Conservation (phyloP, 345 rosid species). For the Populus pruinosa region DNA sequence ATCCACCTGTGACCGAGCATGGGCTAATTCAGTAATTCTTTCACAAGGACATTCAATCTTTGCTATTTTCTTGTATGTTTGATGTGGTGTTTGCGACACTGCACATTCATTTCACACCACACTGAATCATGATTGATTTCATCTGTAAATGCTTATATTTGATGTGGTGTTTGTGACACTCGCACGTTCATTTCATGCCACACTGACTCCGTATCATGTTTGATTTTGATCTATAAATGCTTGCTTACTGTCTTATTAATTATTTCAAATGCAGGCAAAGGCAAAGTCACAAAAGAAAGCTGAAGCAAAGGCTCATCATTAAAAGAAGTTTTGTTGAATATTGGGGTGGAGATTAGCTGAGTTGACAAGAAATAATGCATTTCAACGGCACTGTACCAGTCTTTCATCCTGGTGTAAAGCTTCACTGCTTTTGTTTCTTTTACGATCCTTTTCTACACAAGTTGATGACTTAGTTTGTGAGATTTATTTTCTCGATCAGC, state of each 20-base stretch:
- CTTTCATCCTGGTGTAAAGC: constrained; percentile 17
- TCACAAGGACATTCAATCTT: not conserved
- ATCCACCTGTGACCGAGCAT: no score
- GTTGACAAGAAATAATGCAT: constrained; percentile 34
- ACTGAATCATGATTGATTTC: not conserved
- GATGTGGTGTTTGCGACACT: not conserved
- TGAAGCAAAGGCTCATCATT: constrained; percentile 49
- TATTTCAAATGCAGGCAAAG: constrained; percentile 35
- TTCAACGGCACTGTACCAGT: constrained; percentile 4
- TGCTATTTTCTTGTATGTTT: not conserved
- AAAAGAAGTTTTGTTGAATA: constrained; percentile 20
- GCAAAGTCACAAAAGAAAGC: constrained; percentile 25
- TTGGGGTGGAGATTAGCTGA: constrained; percentile 14
- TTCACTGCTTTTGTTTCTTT: constrained; percentile 2
- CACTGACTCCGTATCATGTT: not conserved
- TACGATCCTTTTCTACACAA: not conserved
- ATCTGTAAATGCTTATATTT: not conserved
- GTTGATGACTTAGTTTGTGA: not conserved
- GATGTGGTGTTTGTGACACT: not conserved
- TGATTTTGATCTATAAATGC: not conserved
- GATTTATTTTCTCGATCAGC: constrained; percentile 4
- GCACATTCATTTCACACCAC: not conserved
- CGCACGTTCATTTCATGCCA: no score
- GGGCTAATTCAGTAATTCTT: not conserved
- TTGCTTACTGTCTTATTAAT: not conserved